phyloP scores from a whole-genome alignment of 441 rosid species.

The Populus hybrid region DNA sequence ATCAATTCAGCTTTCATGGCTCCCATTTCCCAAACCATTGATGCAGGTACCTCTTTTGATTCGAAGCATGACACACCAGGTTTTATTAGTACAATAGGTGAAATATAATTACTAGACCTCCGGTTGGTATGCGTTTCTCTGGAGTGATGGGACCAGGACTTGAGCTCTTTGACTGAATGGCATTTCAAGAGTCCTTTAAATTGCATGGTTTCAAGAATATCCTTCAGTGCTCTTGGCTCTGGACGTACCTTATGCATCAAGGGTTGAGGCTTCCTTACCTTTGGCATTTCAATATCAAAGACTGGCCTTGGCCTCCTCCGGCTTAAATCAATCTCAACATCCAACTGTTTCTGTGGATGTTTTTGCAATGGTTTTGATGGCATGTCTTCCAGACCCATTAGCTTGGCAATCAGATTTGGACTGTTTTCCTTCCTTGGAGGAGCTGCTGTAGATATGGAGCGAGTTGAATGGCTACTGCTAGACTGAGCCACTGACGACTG shows the following conservation, averaged over 20 bases:
- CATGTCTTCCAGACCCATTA: conserved; percentile 87
- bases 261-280: conserved; percentile 32
- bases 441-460: conserved; percentile 35
- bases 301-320: conserved; percentile 26
- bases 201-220: conserved; percentile 45
- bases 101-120: conserved; percentile 25
- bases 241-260: conserved; percentile 24
- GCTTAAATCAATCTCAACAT: conserved; percentile 23
- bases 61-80: conserved; percentile 35
- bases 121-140: conserved; percentile 22
- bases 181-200: conserved; percentile 42
- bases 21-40: conserved; percentile 24
- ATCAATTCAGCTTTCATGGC: conserved; percentile 19
- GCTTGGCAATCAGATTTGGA: conserved; percentile 75
- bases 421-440: conserved; percentile 33
- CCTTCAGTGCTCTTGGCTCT: conserved; percentile 36
- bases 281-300: conserved; percentile 35
- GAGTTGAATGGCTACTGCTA: conserved; percentile 29
- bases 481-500: conserved; percentile 41
- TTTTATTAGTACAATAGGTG: conserved; percentile 70
- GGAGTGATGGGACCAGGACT: conserved; percentile 25
- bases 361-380: conserved; percentile 32
- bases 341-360: conserved; percentile 23
- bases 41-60: conserved; percentile 23
- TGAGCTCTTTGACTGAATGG: conserved; percentile 28